These are phyloP conservation scores for Gleditsia sinensis DNA, from an alignment of 306 rosid genomes.

Conservation along the genomic window DNA sequence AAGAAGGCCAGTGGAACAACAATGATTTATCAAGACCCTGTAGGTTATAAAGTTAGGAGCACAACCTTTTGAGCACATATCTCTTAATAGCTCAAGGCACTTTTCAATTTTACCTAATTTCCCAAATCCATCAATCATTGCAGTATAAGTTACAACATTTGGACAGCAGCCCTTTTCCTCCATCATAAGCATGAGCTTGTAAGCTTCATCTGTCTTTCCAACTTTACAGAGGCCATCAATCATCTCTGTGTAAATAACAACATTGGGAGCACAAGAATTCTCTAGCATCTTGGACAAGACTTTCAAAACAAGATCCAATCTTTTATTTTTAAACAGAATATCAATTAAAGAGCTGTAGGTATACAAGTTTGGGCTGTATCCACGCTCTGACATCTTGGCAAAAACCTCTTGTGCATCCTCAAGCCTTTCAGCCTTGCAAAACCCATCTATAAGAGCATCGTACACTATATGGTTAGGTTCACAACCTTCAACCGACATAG, in stretches of 20 bases:
- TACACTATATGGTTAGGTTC: slow-evolving; percentile 76
- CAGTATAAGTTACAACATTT: slow-evolving; percentile 86
- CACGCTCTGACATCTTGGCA: slow-evolving; percentile 75
- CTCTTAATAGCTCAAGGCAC: slow-evolving; percentile 68
- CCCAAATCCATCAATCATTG: slow-evolving; percentile 90
- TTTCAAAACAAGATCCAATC: slow-evolving; percentile 76
- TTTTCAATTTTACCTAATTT: slow-evolving; percentile 66
- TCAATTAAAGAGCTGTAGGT: slow-evolving; percentile 86
- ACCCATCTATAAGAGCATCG: slow-evolving; percentile 85
- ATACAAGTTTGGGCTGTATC: slow-evolving; percentile 70
- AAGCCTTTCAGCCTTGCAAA: slow-evolving; percentile 78
- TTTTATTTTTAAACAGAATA: slow-evolving; percentile 70
- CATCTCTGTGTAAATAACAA: slow-evolving; percentile 89
- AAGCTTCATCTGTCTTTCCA: slow-evolving; percentile 80
- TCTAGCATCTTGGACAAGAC: slow-evolving; percentile 86
- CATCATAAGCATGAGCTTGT: slow-evolving; percentile 83
- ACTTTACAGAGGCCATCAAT: slow-evolving; percentile 82
- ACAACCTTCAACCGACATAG: slow-evolving; percentile 66
- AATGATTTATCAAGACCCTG: slow-evolving; percentile 78
- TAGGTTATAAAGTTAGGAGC: slow-evolving; percentile 88
- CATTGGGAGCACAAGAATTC: slow-evolving; percentile 76
- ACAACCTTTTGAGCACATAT: slow-evolving; percentile 84
- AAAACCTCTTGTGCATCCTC: slow-evolving; percentile 81
- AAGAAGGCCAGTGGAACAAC: slow-evolving; percentile 68
- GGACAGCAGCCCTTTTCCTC: slow-evolving; percentile 80